phyloP scores from a whole-genome alignment of 257 asterid species.

The Avicennia marina region DNA sequence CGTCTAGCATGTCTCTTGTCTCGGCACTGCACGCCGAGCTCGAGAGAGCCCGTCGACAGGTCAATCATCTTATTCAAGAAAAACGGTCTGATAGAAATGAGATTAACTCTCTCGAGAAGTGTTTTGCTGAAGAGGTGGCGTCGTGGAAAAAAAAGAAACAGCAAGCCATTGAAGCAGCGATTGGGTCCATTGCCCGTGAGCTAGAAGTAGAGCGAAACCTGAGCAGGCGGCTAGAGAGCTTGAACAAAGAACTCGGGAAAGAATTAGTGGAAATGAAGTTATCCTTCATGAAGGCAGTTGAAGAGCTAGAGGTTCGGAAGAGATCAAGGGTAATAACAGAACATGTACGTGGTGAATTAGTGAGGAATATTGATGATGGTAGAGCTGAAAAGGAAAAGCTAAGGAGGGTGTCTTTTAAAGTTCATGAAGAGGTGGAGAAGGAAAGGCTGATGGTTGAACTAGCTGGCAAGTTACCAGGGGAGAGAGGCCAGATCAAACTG shows the following conservation, averaged over 20 bases:
- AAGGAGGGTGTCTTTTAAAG: conserved; percentile 22
- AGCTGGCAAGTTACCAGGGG: not conserved
- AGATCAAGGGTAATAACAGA: not conserved
- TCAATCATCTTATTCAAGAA: not conserved
- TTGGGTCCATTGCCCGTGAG: not conserved
- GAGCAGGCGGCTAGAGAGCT: not conserved
- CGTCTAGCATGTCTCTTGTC: not conserved
- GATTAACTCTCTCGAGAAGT: too few relatives aligned
- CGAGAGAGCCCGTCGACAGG: not conserved
- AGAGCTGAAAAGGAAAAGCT: not conserved
- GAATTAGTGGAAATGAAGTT: not conserved
- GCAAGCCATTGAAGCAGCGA: not conserved
- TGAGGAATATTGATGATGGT: not conserved
- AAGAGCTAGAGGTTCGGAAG: not conserved
- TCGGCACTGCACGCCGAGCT: not conserved
- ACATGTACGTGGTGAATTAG: not conserved
- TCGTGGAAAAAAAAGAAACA: not conserved
- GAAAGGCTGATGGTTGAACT: not conserved
- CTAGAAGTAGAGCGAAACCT: not conserved
- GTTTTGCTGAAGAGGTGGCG: not conserved
- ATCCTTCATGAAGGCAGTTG: not conserved
- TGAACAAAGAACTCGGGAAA: not conserved
- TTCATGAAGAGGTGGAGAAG: conserved; percentile 21
- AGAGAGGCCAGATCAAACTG: not conserved
- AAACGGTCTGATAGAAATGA: not conserved